phyloP scores from a whole-genome alignment of 257 asterid genomes.

The Solanum piurae region DNA sequence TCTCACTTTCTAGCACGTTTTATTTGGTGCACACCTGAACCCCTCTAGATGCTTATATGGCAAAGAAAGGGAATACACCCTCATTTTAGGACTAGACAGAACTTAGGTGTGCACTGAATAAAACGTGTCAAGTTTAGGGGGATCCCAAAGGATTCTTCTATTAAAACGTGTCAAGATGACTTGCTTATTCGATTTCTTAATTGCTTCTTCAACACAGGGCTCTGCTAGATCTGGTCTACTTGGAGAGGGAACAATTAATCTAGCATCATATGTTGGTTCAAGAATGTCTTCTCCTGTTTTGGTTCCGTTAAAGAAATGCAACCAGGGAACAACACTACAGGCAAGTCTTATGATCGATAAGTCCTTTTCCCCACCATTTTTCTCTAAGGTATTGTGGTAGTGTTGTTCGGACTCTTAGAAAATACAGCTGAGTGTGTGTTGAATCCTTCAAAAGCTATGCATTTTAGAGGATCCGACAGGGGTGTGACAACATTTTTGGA shows the following conservation, averaged over 20 bases:
- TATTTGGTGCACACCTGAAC: neutral
- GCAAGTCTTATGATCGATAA: conserved; percentile 8
- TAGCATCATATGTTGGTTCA: conserved; percentile 41
- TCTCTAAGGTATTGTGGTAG: neutral
- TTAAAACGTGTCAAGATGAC: neutral
- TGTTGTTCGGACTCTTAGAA: neutral
- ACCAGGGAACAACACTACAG: conserved; percentile 63
- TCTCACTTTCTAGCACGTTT: neutral
- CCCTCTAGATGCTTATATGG: neutral
- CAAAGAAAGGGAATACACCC: neutral
- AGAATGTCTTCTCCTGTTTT: conserved; percentile 46
- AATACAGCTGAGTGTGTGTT: neutral
- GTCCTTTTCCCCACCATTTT: neutral
- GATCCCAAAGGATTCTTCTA: neutral
- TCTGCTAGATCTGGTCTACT: conserved; percentile 62
- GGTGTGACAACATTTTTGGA: neutral
- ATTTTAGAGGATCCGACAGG: neutral
- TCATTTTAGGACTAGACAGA: neutral
- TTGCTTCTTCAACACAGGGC: conserved; percentile 34
- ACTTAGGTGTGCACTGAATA: neutral
- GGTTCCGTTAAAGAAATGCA: conserved; percentile 64
- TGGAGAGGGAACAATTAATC: conserved; percentile 63
- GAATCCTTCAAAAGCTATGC: neutral
- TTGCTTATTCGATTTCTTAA: neutral
- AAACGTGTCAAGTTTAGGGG: neutral